These are phyloP conservation scores for Chaetothyriales sp. DNA, from an alignment of 2,329 filamentous ascomycete species.

Conservation along the genomic window DNA sequence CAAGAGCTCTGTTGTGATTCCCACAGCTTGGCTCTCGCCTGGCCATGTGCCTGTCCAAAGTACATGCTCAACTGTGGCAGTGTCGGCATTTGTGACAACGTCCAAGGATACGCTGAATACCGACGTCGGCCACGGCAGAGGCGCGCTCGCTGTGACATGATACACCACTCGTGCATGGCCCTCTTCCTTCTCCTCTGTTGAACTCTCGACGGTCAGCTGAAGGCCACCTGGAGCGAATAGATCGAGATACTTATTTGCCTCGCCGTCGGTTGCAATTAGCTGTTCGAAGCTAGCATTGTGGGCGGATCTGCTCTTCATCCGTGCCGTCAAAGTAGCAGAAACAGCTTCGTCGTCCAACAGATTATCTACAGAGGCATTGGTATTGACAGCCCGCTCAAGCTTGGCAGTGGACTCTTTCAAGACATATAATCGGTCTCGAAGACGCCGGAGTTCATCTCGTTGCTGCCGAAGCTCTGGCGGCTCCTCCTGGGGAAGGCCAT, in stretches of 20 bases:
- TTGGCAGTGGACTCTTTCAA: constrained; percentile 2
- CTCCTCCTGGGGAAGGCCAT: constrained; percentile 4
- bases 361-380: not conserved
- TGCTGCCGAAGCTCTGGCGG: constrained; percentile 4
- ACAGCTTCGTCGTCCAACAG: not conserved
- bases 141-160: constrained; percentile 8
- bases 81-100: constrained; percentile 10
- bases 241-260: constrained; percentile 5
- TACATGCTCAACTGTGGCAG: constrained; percentile 6
- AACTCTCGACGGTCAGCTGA: constrained; percentile 6
- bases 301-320: not conserved
- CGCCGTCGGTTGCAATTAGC: not conserved
- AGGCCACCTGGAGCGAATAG: constrained; percentile 17
- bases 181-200: constrained; percentile 1
- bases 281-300: not conserved
- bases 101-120: constrained; percentile 8
- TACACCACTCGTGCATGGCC: constrained; percentile 10
- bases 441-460: constrained; percentile 1
- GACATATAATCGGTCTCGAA: constrained; percentile 4
- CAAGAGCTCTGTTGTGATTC: constrained; percentile 5
- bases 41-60: constrained; percentile 1
- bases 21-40: not conserved
- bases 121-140: constrained; percentile 13
- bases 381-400: not conserved
- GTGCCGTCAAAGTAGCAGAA: not conserved